A percentile compares a stretch with the other conserved stretches of the same genome.
phyloP scores from a whole-genome alignment of 495 filamentous ascomycete genomes.

The Trypethelium eluteriae region DNA sequence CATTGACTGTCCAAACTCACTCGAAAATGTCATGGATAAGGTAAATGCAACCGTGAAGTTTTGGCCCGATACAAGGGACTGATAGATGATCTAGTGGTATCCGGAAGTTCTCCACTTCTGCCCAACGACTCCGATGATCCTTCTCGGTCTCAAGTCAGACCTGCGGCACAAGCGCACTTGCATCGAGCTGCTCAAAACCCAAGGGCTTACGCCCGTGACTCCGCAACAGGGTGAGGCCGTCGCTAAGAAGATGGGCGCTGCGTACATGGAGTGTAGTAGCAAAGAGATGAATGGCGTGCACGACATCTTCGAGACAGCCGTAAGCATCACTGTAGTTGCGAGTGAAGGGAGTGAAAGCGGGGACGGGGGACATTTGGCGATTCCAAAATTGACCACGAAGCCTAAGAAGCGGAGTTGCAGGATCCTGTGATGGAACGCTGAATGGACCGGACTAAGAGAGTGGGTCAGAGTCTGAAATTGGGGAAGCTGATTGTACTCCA shows the following conservation, averaged over 20 bases:
- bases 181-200: constrained; percentile 96
- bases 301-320: constrained; percentile 84
- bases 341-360: neutral
- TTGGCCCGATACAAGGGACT: neutral
- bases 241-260: constrained; percentile 83
- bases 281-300: constrained; percentile 95
- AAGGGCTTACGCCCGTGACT: constrained; percentile 90
- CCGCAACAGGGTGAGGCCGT: constrained; percentile 81
- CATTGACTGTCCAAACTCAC: constrained; percentile 94
- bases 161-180: constrained; percentile 88
- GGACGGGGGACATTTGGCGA: neutral
- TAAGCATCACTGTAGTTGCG: constrained; percentile 68
- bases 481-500: neutral
- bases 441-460: neutral
- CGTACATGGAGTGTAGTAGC: constrained; percentile 95
- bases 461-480: neutral
- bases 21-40: constrained; percentile 99
- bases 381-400: constrained; percentile 6
- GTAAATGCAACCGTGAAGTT: constrained; percentile 41
- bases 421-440: constrained; percentile 1
- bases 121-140: constrained; percentile 89
- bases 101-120: constrained; percentile 98
- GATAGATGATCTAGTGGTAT: constrained; percentile 66
- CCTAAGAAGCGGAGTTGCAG: constrained; percentile 12
- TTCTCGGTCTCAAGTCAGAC: constrained; percentile 93